phyloP scores from a whole-genome alignment of 2,329 filamentous ascomycete species.

The Ophiocordyceps camponoti-saundersi region DNA sequence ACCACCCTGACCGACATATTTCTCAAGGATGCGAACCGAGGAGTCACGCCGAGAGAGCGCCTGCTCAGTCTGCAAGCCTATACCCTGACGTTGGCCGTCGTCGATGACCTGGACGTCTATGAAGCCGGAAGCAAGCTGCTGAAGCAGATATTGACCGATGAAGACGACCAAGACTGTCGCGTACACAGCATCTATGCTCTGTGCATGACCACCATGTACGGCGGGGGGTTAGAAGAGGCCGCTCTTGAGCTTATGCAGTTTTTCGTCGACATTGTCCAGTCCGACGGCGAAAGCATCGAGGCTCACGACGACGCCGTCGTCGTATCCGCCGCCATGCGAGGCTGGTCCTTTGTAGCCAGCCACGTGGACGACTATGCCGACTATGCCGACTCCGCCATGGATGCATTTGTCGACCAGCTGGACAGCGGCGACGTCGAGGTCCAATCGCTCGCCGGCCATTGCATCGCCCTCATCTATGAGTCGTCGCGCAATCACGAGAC shows the following conservation, averaged over 20 bases:
- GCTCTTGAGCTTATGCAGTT: constrained; percentile 58
- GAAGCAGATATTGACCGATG: constrained; percentile 21
- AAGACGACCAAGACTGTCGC: constrained; percentile 46
- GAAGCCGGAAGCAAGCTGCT: constrained; percentile 12
- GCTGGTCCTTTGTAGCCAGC: constrained; percentile 68
- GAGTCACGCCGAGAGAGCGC: constrained; percentile 51
- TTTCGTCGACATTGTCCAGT: constrained; percentile 60
- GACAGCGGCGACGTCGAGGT: constrained; percentile 56
- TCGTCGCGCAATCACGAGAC: constrained; percentile 35
- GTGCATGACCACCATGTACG: constrained; percentile 56
- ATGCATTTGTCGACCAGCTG: constrained; percentile 73
- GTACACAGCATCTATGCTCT: constrained; percentile 63
- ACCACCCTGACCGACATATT: constrained; percentile 45
- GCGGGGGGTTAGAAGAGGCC: constrained; percentile 52
- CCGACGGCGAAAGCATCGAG: constrained; percentile 56
- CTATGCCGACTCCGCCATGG: constrained; percentile 54
- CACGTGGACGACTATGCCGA: constrained; percentile 59
- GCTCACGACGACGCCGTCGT: constrained; percentile 54
- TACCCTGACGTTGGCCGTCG: constrained; percentile 46
- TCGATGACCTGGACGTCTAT: constrained; percentile 36
- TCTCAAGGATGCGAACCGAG: constrained; percentile 51
- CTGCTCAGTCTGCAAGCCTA: constrained; percentile 56
- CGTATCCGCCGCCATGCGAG: constrained; percentile 57
- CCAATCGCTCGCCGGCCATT: constrained; percentile 61
- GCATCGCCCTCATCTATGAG: constrained; percentile 72